These are phyloP conservation scores for Crithidia brevicula DNA, from an alignment of 208 protist genomes.

Conservation along the genomic window DNA sequence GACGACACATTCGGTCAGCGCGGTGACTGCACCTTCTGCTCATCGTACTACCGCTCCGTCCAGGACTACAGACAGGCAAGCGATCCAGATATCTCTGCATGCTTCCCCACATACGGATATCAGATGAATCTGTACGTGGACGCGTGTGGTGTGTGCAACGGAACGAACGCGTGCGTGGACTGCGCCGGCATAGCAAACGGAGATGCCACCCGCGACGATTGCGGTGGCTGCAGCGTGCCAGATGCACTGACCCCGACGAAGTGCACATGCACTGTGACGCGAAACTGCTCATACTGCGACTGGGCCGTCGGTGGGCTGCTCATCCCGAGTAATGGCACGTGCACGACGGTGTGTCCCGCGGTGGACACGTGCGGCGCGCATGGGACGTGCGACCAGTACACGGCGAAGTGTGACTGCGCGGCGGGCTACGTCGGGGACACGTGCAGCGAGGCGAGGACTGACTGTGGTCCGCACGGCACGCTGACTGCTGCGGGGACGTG, in stretches of 20 bases:
- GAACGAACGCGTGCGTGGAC: constrained; percentile 45
- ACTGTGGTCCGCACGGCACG: constrained; percentile 29
- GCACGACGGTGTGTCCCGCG: constrained; percentile 17
- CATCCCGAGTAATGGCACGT: constrained; percentile 4
- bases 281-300: constrained; percentile 45
- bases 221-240: constrained; percentile 39
- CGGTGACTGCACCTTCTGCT: constrained; percentile 51
- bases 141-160: constrained; percentile 44
- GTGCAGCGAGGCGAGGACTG: constrained; percentile 24
- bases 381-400: constrained; percentile 39
- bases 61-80: constrained; percentile 21
- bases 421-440: constrained; percentile 18
- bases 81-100: constrained; percentile 13
- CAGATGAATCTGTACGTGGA: constrained; percentile 58
- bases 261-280: constrained; percentile 35
- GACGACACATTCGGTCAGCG: constrained; percentile 42
- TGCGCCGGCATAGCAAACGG: constrained; percentile 35
- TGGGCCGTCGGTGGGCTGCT: constrained; percentile 23
- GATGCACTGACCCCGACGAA: background rate
- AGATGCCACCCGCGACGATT: constrained; percentile 8
- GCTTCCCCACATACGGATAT: constrained; percentile 8
- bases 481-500: constrained; percentile 16
- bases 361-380: constrained; percentile 15
- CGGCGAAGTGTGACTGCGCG: constrained; percentile 28
- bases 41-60: constrained; percentile 38